A percentile compares a stretch with the other conserved stretches of the same genome.
phyloP scores from a whole-genome alignment of 2,329 filamentous ascomycete species.

The Canariomyces notabilis region DNA sequence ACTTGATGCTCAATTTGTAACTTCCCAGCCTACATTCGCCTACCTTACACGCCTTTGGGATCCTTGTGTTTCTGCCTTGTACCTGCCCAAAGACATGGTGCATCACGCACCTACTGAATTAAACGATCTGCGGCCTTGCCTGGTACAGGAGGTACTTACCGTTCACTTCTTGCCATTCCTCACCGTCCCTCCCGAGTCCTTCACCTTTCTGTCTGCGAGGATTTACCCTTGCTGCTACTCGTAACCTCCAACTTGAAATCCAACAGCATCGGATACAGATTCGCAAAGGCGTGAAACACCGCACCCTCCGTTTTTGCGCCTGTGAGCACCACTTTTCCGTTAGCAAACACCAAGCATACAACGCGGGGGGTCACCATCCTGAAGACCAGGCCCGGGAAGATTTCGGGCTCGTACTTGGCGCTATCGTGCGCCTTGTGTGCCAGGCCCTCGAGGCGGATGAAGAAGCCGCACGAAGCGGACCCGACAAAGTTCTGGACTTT shows the following conservation, averaged over 20 bases:
- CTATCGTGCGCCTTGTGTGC: slow-evolving; percentile 61
- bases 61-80: too few species aligned
- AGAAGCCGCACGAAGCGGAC: slow-evolving; percentile 94
- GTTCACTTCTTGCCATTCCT: not conserved
- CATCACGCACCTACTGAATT: too few species aligned
- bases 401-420: slow-evolving; percentile 86
- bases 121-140: too few species aligned
- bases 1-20: too few species aligned
- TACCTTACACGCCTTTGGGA: too few species aligned
- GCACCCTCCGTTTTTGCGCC: slow-evolving; percentile 91
- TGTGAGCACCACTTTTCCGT: slow-evolving; percentile 90
- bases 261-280: slow-evolving; percentile 19
- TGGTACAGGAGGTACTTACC: not conserved
- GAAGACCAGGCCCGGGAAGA: slow-evolving; percentile 96
- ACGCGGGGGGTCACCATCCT: slow-evolving; percentile 98
- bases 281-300: slow-evolving; percentile 74
- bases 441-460: slow-evolving; percentile 86
- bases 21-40: too few species aligned
- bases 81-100: too few species aligned
- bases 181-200: not conserved
- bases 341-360: slow-evolving; percentile 88
- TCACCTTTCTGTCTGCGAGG: not conserved
- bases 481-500: slow-evolving; percentile 98
- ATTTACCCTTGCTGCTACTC: not conserved
- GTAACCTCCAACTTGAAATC: slow-evolving; percentile 9